phyloP scores from a whole-genome alignment of 306 rosid genomes.

The Begonia fuchsioides region DNA sequence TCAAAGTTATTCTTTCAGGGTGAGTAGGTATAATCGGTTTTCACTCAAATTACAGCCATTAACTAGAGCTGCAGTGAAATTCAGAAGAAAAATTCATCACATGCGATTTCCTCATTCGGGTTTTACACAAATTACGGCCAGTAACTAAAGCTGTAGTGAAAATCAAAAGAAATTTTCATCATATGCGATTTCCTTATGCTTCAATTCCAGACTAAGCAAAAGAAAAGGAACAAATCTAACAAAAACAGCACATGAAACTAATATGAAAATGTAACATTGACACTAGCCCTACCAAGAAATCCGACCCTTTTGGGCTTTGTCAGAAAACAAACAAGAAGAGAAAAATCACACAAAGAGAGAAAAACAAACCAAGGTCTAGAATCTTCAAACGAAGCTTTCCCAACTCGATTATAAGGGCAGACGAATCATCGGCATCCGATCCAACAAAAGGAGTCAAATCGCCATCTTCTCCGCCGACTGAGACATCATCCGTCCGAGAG shows the following conservation, averaged over 20 bases:
- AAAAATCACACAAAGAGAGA: background rate
- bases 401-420: conserved; percentile 50
- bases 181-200: background rate
- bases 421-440: conserved; percentile 24
- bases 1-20: too few relatives aligned
- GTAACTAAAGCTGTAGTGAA: too few relatives aligned
- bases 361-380: conserved; percentile 47
- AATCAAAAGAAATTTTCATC: too few relatives aligned
- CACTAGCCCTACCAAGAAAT: too few relatives aligned
- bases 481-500: conserved; percentile 34
- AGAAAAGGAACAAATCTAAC: background rate
- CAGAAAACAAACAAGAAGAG: background rate
- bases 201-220: background rate
- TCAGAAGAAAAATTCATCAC: too few relatives aligned
- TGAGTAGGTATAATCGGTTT: too few relatives aligned
- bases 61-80: too few relatives aligned
- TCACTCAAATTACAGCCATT: too few relatives aligned
- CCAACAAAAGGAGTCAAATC: conserved; percentile 7
- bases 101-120: too few relatives aligned
- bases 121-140: too few relatives aligned
- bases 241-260: too few relatives aligned
- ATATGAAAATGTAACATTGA: too few relatives aligned
- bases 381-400: conserved; percentile 58
- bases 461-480: conserved; percentile 13
- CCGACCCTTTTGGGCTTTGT: background rate